Percentiles rank a stretch among this genome's conserved stretches.
Evolutionary conservation across 148 eudicot species (phyloP).

Genomic region (Salicornia ramosissima): DNA sequence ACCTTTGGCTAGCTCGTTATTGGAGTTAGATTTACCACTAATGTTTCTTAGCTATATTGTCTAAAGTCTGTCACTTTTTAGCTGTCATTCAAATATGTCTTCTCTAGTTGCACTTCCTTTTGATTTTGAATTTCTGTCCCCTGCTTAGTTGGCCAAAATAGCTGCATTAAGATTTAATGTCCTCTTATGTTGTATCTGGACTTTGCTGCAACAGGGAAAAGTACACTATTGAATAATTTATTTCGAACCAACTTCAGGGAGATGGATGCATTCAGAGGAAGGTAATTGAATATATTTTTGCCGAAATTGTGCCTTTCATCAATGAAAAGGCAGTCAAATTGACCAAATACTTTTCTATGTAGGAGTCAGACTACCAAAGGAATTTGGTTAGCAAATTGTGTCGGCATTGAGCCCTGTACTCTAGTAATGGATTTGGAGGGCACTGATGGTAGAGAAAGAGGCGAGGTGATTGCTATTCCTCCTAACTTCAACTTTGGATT

Average conservation of each 20-base stretch:
- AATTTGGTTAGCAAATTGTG: conserved; percentile 89
- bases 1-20: background rate
- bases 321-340: conserved; percentile 6
- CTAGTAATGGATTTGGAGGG: conserved; percentile 99
- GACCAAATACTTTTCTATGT: conserved; percentile 13
- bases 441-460: conserved; percentile 98
- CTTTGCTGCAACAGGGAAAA: conserved; percentile 58
- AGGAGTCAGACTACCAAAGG: conserved; percentile 99
- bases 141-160: background rate
- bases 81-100: background rate
- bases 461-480: conserved; percentile 56
- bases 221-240: conserved; percentile 78
- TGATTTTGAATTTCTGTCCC: background rate
- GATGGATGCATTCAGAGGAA: conserved; percentile 98
- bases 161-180: background rate
- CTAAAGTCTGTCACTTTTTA: background rate
- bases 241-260: conserved; percentile 86
- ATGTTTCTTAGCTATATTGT: background rate
- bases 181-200: background rate
- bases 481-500: background rate
- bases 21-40: background rate
- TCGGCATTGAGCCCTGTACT: conserved; percentile 90
- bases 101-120: background rate
- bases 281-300: conserved; percentile 37
- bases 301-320: conserved; percentile 13